Percentiles rank a stretch among this genome's conserved stretches.
Conservation (phyloP, 331 rosid genomes). For the Spiraea crenata region DNA sequence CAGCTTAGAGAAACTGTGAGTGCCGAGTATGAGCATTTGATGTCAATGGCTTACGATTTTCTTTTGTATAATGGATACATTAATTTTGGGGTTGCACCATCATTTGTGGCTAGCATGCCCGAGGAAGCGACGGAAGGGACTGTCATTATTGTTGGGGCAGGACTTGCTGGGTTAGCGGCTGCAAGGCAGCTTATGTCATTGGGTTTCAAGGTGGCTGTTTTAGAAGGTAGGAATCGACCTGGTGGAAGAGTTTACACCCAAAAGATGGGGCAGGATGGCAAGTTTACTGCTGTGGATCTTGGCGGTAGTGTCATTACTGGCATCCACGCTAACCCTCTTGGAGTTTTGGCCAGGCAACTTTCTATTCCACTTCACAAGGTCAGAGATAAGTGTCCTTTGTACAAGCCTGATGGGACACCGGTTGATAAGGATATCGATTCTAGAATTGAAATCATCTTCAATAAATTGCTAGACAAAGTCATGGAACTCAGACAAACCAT, state of each 20-base stretch:
- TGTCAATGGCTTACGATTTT: conserved; percentile 74
- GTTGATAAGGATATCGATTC: conserved; percentile 63
- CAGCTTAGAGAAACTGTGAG: conserved; percentile 78
- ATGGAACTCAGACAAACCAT: conserved; percentile 80
- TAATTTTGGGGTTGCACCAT: conserved; percentile 83
- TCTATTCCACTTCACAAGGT: conserved; percentile 91
- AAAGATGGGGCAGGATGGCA: conserved; percentile 66
- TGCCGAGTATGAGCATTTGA: conserved; percentile 65
- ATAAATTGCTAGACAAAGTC: conserved; percentile 81
- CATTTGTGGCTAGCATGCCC: conserved; percentile 52
- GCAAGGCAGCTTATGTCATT: conserved; percentile 88
- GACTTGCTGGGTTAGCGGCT: conserved; percentile 89
- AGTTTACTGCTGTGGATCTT: conserved; percentile 68
- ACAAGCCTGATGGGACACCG: conserved; percentile 72
- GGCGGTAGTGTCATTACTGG: conserved; percentile 97
- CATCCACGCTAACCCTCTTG: conserved; percentile 92
- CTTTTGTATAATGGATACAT: conserved; percentile 77
- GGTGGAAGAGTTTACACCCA: conserved; percentile 96
- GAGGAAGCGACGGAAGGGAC: conserved; percentile 64
- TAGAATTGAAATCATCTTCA: conserved; percentile 59
- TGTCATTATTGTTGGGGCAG: conserved; percentile 81
- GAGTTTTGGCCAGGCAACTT: conserved; percentile 91
- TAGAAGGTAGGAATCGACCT: conserved; percentile 90
- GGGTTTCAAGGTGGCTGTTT: conserved; percentile 73
- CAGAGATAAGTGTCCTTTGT: conserved; percentile 82